phyloP scores from a whole-genome alignment of 805 yeast genomes.

The Saccharomycopsis fibuligera region DNA sequence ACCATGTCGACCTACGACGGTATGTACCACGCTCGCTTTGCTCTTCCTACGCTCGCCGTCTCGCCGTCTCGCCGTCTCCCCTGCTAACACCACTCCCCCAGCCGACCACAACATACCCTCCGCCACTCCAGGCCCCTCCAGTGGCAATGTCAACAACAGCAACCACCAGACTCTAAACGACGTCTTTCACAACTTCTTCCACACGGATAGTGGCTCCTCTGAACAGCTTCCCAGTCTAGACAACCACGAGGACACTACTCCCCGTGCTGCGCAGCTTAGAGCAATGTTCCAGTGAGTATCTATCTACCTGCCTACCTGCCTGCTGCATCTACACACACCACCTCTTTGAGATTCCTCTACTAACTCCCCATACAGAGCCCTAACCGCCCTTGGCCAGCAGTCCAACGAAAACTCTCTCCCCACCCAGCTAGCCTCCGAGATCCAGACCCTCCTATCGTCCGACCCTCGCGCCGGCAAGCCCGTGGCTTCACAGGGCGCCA shows the following conservation, averaged over 20 bases:
- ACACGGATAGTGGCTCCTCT: neutral
- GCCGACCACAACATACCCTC: conserved; percentile 8
- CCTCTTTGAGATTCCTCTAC: neutral
- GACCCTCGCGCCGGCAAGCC: conserved; percentile 24
- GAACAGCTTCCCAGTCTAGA: neutral
- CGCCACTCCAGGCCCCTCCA: conserved; percentile 7
- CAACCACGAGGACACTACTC: neutral
- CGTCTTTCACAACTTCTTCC: conserved; percentile 22
- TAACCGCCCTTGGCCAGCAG: neutral
- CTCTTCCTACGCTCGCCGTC: too few species aligned
- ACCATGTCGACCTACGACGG: conserved; percentile 32
- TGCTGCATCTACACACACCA: neutral
- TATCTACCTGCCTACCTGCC: too few species aligned
- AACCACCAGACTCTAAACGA: conserved; percentile 10
- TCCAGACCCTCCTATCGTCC: conserved; percentile 26
- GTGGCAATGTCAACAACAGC: conserved; percentile 24
- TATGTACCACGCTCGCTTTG: conserved; percentile 17
- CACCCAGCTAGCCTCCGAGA: conserved; percentile 1
- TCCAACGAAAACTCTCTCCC: neutral
- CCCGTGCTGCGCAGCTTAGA: neutral
- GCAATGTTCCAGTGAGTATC: neutral
- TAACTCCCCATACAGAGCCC: neutral
- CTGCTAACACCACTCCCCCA: neutral
- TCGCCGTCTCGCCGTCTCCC: neutral
- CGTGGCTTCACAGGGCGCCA: conserved; percentile 43